Conservation (phyloP, 2,329 filamentous ascomycete genomes). For the Phialocephala sp. region DNA sequence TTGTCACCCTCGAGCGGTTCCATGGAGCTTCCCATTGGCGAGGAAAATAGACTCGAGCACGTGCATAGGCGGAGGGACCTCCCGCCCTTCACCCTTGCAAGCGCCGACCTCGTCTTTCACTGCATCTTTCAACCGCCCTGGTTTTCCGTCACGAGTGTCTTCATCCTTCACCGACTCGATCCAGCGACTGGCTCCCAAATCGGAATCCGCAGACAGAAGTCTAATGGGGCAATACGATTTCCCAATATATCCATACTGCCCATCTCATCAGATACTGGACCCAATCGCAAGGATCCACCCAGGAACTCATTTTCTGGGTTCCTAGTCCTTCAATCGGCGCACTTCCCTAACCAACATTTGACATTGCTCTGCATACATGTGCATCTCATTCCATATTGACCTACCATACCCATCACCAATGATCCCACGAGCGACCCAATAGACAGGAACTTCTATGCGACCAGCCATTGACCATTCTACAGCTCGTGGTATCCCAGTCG, state of each 20-base stretch:
- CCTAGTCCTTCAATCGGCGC: background rate
- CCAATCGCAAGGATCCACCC: constrained; percentile 9
- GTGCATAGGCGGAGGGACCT: no score
- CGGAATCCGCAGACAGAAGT: background rate
- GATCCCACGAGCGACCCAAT: background rate
- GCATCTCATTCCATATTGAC: constrained; percentile 3
- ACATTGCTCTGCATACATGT: background rate
- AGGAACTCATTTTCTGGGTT: background rate
- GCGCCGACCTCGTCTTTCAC: background rate
- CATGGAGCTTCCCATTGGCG: constrained; percentile 13
- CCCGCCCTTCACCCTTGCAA: background rate
- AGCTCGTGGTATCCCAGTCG: background rate
- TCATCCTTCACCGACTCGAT: background rate
- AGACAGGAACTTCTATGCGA: background rate
- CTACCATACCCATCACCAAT: background rate
- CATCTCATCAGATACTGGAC: background rate
- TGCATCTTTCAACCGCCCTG: constrained; percentile 13
- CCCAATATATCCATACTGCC: constrained; percentile 12
- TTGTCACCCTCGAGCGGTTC: constrained; percentile 23
- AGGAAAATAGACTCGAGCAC: background rate
- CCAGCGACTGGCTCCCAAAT: background rate
- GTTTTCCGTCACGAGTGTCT: constrained; percentile 8
- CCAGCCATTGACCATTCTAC: background rate
- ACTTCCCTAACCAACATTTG: constrained; percentile 9
- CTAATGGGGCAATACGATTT: background rate